These are phyloP conservation scores for Fusarium guadeloupense DNA, from an alignment of 2,329 filamentous ascomycete species.

Conservation along the genomic window DNA sequence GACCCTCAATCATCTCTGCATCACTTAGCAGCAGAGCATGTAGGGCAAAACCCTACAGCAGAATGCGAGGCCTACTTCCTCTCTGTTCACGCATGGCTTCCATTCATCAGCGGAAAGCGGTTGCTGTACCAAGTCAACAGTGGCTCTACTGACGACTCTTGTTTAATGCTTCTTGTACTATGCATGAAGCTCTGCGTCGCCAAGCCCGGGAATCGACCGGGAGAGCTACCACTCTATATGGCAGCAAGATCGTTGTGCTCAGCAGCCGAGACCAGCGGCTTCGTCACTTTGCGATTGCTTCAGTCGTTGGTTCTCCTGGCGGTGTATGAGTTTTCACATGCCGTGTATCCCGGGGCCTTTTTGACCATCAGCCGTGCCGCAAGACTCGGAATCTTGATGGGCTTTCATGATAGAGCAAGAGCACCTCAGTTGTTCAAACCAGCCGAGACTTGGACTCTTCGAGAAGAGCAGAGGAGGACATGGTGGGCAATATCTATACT, in stretches of 20 bases:
- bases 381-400: conserved; percentile 27
- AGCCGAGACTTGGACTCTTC: conserved; percentile 24
- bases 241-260: conserved; percentile 16
- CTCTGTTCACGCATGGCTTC: conserved; percentile 24
- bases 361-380: conserved; percentile 32
- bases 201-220: background rate
- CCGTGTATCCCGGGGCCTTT: conserved; percentile 33
- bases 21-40: background rate
- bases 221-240: conserved; percentile 10
- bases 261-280: conserved; percentile 12
- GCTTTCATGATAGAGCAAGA: conserved; percentile 10
- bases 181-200: conserved; percentile 31
- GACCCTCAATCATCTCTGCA: background rate
- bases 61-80: conserved; percentile 17
- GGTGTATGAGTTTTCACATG: conserved; percentile 22
- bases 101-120: conserved; percentile 31
- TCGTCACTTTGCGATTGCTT: conserved; percentile 23
- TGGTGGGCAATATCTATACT: conserved; percentile 37
- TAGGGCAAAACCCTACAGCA: background rate
- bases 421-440: conserved; percentile 20
- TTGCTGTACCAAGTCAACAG: conserved; percentile 2
- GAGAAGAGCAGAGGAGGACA: conserved; percentile 32
- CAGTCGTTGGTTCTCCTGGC: conserved; percentile 26
- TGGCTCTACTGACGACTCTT: background rate
- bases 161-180: conserved; percentile 23